Conservation (phyloP, 2,329 filamentous ascomycete species). For the Colletotrichum sp. region DNA sequence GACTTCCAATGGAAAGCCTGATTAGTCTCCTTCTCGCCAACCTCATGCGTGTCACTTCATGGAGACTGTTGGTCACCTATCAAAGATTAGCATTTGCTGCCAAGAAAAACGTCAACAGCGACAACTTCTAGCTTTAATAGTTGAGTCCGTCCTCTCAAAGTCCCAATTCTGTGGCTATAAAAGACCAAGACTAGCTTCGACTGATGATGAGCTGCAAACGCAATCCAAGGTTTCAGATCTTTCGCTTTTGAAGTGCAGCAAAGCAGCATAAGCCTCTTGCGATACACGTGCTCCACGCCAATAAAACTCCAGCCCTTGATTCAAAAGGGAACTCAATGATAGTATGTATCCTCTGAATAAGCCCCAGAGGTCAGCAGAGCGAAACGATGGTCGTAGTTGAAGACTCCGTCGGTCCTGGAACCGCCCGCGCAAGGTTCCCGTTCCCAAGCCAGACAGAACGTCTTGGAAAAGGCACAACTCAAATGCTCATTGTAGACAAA, state of each 20-base stretch:
- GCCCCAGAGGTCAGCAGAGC: background rate
- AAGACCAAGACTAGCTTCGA: background rate
- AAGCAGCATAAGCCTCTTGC: background rate
- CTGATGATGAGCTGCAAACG: background rate
- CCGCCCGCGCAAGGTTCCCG: background rate
- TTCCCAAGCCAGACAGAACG: background rate
- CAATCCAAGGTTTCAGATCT: background rate
- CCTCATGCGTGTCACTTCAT: background rate
- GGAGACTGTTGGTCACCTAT: background rate
- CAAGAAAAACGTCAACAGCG: background rate
- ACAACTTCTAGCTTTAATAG: no score
- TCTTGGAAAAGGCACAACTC: background rate
- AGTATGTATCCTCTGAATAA: background rate
- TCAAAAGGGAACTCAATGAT: background rate
- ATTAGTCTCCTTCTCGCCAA: background rate
- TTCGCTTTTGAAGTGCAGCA: background rate
- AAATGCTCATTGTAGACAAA: no score
- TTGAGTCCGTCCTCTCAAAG: background rate
- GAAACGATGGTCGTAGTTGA: background rate
- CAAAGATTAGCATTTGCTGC: background rate
- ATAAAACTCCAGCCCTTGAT: background rate
- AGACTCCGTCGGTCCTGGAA: background rate
- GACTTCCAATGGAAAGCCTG: background rate
- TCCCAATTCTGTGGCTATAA: background rate
- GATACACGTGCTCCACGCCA: background rate